Conservation (phyloP, 148 eudicot genomes). For the Vaccinium darrowii region DNA sequence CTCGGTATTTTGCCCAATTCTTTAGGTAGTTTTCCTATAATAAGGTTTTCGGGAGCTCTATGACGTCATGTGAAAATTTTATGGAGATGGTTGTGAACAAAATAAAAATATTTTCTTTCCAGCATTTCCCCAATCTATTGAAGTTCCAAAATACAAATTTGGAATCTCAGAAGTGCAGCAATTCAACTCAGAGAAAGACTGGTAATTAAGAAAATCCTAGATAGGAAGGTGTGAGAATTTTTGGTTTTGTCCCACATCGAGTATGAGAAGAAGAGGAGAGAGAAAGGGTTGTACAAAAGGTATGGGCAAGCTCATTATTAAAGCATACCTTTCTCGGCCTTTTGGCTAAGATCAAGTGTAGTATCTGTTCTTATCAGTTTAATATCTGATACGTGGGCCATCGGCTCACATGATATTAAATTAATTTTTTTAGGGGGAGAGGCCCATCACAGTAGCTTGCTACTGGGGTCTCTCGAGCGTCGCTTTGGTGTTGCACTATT, state of each 20-base stretch:
- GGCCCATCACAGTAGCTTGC: neutral
- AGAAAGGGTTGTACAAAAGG: no score
- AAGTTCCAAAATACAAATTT: no score
- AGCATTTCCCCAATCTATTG: no score
- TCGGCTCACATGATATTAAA: no score
- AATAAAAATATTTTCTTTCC: no score
- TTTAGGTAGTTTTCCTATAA: no score
- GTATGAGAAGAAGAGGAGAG: neutral
- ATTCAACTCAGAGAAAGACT: neutral
- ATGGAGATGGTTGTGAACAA: no score
- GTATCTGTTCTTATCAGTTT: constrained; percentile 16
- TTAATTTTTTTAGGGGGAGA: neutral
- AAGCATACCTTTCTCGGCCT: constrained; percentile 55
- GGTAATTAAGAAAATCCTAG: neutral
- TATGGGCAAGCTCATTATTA: neutral
- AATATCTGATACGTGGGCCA: no score
- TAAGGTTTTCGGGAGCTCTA: no score
- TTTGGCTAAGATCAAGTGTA: constrained; percentile 92
- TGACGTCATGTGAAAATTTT: no score
- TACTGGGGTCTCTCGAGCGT: neutral
- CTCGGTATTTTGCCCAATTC: no score
- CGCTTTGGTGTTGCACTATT: neutral
- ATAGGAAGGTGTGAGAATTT: neutral
- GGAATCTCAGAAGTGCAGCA: no score
- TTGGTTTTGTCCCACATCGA: neutral